Evolutionary conservation across 164 flowering plant species (phyloP).

Genomic region (Nymphaea colorata): DNA sequence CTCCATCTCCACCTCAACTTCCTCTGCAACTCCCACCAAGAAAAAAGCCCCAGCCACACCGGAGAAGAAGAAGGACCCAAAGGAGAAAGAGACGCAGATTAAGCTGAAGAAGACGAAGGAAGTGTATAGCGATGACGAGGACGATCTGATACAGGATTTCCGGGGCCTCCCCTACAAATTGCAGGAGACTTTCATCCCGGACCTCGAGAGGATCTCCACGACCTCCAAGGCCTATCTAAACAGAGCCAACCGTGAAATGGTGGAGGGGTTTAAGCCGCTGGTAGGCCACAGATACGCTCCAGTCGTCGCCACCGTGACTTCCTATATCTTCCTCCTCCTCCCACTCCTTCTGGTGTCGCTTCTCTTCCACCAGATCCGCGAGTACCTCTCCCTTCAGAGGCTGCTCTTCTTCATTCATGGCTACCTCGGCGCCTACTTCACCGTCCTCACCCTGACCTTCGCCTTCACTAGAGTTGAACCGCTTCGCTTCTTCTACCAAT

Average conservation of each 20-base stretch:
- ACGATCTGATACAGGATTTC: constrained; percentile 52
- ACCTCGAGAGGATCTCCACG: constrained; percentile 56
- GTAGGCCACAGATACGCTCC: constrained; percentile 75
- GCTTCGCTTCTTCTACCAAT: constrained; percentile 56
- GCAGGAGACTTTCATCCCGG: constrained; percentile 60
- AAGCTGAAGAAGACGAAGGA: neutral
- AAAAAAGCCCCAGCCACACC: neutral
- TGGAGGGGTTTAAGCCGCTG: constrained; percentile 55
- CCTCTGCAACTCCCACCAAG: neutral
- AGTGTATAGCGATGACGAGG: constrained; percentile 19
- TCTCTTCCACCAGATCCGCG: constrained; percentile 47
- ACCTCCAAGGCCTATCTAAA: constrained; percentile 55
- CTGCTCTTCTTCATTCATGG: constrained; percentile 64
- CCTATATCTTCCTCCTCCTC: constrained; percentile 51
- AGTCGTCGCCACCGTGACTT: constrained; percentile 38
- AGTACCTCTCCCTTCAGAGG: constrained; percentile 73
- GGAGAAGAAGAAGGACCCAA: neutral
- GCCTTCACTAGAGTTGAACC: constrained; percentile 76
- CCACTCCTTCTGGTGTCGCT: constrained; percentile 71
- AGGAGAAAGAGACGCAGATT: neutral
- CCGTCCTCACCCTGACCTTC: constrained; percentile 57
- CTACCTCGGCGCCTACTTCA: constrained; percentile 81
- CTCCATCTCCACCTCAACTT: neutral
- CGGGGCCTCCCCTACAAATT: constrained; percentile 60
- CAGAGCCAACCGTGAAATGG: constrained; percentile 55